Percentiles rank a stretch among this genome's conserved stretches.
These are phyloP conservation scores for Chimonanthus praecox DNA, from an alignment of 164 flowering plant genomes.

Conservation along the genomic window DNA sequence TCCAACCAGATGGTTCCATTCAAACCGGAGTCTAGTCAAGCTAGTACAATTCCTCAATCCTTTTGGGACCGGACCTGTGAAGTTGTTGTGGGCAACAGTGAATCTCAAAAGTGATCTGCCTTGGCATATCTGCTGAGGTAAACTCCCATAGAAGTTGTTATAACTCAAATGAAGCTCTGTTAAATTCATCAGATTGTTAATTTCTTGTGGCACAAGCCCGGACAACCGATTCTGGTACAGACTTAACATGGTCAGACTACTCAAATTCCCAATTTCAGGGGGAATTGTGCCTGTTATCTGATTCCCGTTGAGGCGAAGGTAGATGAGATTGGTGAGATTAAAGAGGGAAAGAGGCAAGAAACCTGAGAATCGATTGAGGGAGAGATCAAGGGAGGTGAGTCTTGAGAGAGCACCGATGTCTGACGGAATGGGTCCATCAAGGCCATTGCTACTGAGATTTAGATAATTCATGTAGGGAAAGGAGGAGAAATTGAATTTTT, in stretches of 20 bases:
- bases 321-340: neutral
- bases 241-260: neutral
- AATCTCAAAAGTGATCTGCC: neutral
- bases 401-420: neutral
- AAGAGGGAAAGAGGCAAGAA: neutral
- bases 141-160: neutral
- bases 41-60: slow-evolving; percentile 3
- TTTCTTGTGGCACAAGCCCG: neutral
- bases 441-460: neutral
- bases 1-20: slow-evolving; percentile 2
- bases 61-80: neutral
- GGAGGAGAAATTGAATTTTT: neutral
- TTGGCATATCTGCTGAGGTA: neutral
- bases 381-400: slow-evolving; percentile 1
- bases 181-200: neutral
- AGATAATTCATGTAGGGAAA: neutral
- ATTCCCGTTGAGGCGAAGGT: neutral
- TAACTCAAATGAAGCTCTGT: neutral
- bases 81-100: neutral
- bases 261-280: neutral
- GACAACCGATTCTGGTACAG: neutral
- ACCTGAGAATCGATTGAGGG: neutral
- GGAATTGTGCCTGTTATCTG: neutral
- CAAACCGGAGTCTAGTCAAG: neutral
- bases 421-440: slow-evolving; percentile 1